A percentile compares a stretch with the other conserved stretches of the same genome.
phyloP scores from a whole-genome alignment of 2,329 filamentous ascomycete species.

The Leptographium wingfieldii region DNA sequence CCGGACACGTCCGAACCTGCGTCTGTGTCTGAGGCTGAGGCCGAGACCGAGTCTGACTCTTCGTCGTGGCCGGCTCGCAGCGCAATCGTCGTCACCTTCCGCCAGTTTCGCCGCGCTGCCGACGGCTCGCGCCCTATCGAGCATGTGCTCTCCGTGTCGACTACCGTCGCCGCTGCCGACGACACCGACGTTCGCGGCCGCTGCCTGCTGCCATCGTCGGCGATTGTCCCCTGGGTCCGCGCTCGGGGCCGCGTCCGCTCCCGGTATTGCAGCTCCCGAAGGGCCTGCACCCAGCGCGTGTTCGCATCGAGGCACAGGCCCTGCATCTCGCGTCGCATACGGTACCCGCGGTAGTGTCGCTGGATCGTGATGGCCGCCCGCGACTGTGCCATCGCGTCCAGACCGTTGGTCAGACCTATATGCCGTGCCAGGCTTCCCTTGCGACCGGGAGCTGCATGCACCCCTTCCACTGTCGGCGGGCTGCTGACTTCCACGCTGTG shows the following conservation, averaged over 20 bases:
- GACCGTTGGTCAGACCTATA: neutral
- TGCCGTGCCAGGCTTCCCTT: neutral
- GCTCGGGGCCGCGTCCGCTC: conserved; percentile 33
- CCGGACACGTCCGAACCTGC: neutral
- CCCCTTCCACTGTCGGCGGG: neutral
- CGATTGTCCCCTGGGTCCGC: conserved; percentile 9
- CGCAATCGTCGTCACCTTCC: conserved; percentile 57
- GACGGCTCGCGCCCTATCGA: conserved; percentile 9
- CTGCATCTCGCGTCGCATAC: conserved; percentile 55
- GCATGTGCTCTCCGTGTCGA: neutral
- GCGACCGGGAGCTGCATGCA: neutral
- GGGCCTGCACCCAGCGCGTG: conserved; percentile 58
- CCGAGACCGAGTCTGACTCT: conserved; percentile 26
- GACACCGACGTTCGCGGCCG: neutral
- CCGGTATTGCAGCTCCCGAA: conserved; percentile 43
- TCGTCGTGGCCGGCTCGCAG: conserved; percentile 49
- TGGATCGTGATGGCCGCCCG: conserved; percentile 48
- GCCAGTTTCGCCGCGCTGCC: conserved; percentile 58
- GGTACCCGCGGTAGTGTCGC: conserved; percentile 67
- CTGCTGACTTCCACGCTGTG: neutral
- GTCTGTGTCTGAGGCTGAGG: conserved; percentile 14
- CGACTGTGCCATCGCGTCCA: conserved; percentile 14
- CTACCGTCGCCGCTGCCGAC: neutral
- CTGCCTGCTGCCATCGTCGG: neutral
- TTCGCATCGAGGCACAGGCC: conserved; percentile 58